A percentile compares a stretch with the other conserved stretches of the same genome.
phyloP scores from a whole-genome alignment of 306 rosid species.

The Vigna angularis region DNA sequence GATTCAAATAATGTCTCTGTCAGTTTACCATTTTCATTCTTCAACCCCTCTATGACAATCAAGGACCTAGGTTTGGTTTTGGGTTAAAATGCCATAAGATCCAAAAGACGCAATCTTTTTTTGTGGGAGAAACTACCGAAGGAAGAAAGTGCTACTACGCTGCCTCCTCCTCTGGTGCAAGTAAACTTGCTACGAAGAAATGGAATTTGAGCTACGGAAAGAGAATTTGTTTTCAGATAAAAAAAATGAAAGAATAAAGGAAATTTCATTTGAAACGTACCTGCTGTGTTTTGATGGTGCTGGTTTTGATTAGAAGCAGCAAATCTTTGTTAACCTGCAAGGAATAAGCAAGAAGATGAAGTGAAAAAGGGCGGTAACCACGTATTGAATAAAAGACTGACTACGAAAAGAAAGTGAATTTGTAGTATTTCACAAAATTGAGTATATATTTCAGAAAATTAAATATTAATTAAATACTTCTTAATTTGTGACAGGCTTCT shows the following conservation, averaged over 20 bases:
- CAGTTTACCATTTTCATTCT: not conserved
- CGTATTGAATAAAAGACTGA: no score
- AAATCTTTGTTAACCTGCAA: no score
- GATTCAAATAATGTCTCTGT: not conserved
- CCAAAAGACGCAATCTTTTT: conserved; percentile 3
- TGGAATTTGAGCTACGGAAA: not conserved
- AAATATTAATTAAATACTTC: not conserved
- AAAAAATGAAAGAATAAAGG: no score
- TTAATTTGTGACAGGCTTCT: no score
- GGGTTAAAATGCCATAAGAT: not conserved
- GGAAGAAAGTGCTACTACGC: not conserved
- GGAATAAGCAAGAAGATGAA: not conserved
- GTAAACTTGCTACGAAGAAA: not conserved
- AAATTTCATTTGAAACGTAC: no score
- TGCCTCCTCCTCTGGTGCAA: not conserved
- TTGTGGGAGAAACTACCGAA: not conserved
- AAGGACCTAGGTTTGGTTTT: conserved; percentile 21
- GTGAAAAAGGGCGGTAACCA: not conserved
- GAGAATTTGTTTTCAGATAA: not conserved
- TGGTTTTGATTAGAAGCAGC: not conserved
- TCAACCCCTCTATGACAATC: not conserved
- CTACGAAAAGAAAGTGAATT: no score
- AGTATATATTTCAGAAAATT: no score
- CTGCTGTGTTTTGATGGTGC: not conserved
- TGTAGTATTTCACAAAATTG: no score